Base-by-base conservation (phyloP, 2,329 filamentous ascomycete species). In the Dryadomyces sulphureus region DNA sequence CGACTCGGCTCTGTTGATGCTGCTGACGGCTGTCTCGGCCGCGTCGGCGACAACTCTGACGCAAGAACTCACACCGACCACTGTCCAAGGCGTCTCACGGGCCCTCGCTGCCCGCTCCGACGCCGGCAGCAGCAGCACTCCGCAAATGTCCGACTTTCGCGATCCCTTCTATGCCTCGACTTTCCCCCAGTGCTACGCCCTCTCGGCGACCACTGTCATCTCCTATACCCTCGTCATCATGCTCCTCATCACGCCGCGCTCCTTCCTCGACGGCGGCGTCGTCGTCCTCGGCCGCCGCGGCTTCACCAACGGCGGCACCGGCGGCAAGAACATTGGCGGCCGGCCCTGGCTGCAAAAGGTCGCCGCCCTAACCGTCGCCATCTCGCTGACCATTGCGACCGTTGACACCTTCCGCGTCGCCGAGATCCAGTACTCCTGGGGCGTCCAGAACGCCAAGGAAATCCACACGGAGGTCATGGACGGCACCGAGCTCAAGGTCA, bases 91-190 rank as follows among this genome's bases (percentile, higher is more conserved):
- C 38, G 61, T 62, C 46, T 60, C 65, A 46, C 59, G 73, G 27
- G 66, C 69, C 4, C 62, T 63, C 45, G 61, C 16, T 14, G 4
- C 27, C 11, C 27, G 27, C 9, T 32, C 27, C 9, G 16, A 9
- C 27, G 16, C 27, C 27, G 16, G 27, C 5, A 45, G 50, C 34
- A n/a, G 17, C n/a, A 55, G 61, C 45, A 59, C 60, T 41, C 60
- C 62, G 22, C 59, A 64, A 34, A 63, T 80, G 51, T 75, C 80
- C 49, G 78, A 88, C 61, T 76, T 85, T 46, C 73, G 77, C 52
- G 86, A 94, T 56, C 88, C 88, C 8, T 98, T 98, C 63, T 94
- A 94, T 63, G 83, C 89, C 46, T 94, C 89, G 34, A 88, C 86
- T 19, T 90, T 92, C 39, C 90, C 92, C 14, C 88, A 94, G 62